Base-by-base conservation (phyloP, 1,284 basidiomycete genomes). In the Trichosporon sp. region DNA sequence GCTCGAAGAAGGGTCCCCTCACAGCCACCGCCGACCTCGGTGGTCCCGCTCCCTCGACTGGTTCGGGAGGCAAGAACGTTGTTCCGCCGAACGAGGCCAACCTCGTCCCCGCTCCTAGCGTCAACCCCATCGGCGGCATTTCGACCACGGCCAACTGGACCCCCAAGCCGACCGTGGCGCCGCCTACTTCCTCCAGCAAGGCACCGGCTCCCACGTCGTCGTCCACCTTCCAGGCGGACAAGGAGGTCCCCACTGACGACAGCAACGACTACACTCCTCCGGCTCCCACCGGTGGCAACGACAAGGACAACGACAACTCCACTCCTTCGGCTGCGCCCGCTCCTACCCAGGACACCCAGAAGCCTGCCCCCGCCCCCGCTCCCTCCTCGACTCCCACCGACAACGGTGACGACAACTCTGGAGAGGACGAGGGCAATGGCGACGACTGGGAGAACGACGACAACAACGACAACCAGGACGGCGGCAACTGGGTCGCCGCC, bases 1-100 rank as follows among this genome's bases (percentile, higher is more conserved):
- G 67, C 38, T 73, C 73, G 68, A 70, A 63, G 59, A 63, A 63
- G 32, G 59, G 59, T 37, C 59, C 59, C 31, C 31, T 63, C 40
- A 66, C 37, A 1, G 37, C 35, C 38, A 68, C 54, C 11, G 38
- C 37, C 56, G 68, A 63, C 68, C 68, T 32, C 32, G 35, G 59
- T 12, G 70, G 61, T 4, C 32, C 72, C 2, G n/a, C 21, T 31
- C 21, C 72, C 40, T 31, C 54, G 38, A 63, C 56, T 64, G 72
- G 69, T 38, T 59, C 70, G 51, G 63, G 69, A 40, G 59, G 59
- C 59, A 63, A 63, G 59, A 63, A 63, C 48, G 67, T 68, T 68
- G 59, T 63, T 37, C 32, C 35, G 32, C 32, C 37, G 59, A 63
- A 63, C 35, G 32, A 63, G 31, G 32, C 32, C 16, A 63, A 63